Conservation (phyloP, 2,329 filamentous ascomycete species). For the Xylaria arbuscula region DNA sequence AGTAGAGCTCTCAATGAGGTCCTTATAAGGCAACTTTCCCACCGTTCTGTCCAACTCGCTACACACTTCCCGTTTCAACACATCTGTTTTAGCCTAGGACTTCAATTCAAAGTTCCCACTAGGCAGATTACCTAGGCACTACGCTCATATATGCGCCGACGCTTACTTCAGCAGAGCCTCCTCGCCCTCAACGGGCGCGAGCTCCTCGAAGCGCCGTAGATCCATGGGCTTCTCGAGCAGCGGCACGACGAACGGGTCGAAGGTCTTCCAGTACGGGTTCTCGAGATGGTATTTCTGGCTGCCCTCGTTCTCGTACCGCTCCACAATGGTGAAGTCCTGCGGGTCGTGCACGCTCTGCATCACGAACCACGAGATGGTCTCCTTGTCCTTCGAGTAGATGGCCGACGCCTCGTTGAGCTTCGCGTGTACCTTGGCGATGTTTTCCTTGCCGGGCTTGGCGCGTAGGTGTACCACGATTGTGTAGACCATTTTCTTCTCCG, state of each 20-base stretch:
- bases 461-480: constrained; percentile 76
- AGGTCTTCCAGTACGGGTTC: constrained; percentile 81
- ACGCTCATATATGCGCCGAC: background rate
- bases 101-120: background rate
- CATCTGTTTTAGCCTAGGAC: background rate
- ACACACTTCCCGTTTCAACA: background rate
- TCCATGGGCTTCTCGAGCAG: constrained; percentile 77
- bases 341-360: constrained; percentile 79
- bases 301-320: constrained; percentile 75
- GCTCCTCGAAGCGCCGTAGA: constrained; percentile 73
- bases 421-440: constrained; percentile 73
- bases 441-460: constrained; percentile 72
- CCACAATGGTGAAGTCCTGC: constrained; percentile 79
- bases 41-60: background rate
- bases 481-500: constrained; percentile 66
- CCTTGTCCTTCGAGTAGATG: constrained; percentile 77
- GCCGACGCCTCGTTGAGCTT: constrained; percentile 81
- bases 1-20: background rate
- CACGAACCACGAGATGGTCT: constrained; percentile 78
- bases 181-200: constrained; percentile 57
- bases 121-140: background rate
- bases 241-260: constrained; percentile 78
- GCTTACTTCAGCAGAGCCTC: constrained; percentile 43
- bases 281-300: constrained; percentile 72
- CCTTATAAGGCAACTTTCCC: background rate